phyloP scores from a whole-genome alignment of 73 alveolate genomes.

The Paramecium caudatum region DNA sequence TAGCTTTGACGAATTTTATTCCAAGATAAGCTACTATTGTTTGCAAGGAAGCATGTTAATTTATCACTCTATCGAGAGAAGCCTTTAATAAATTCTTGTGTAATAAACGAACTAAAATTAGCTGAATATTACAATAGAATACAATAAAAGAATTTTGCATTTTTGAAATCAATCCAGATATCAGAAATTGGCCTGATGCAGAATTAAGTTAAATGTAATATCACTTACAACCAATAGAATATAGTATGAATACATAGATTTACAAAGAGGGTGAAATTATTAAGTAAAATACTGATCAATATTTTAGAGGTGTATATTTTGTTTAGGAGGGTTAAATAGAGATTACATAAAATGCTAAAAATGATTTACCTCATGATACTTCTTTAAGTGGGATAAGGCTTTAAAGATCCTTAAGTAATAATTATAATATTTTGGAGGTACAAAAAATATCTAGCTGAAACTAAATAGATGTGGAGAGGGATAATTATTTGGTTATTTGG shows the following conservation, averaged over 20 bases:
- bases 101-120: neutral
- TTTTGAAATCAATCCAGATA: neutral
- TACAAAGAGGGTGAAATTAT: slow-evolving; percentile 37
- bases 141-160: slow-evolving; percentile 14
- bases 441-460: slow-evolving; percentile 22
- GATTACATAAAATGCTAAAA: neutral
- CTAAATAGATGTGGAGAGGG: slow-evolving; percentile 51
- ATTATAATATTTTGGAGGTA: neutral
- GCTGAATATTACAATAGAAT: slow-evolving; percentile 70
- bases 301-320: slow-evolving; percentile 60
- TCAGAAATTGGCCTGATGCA: slow-evolving; percentile 56
- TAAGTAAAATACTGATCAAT: neutral
- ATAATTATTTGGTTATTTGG: slow-evolving; percentile 52
- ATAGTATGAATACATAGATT: slow-evolving; percentile 22
- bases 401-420: slow-evolving; percentile 14
- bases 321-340: slow-evolving; percentile 45
- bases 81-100: slow-evolving; percentile 62
- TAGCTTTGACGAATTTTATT: slow-evolving; percentile 48
- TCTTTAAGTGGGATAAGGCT: neutral
- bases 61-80: slow-evolving; percentile 61
- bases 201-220: slow-evolving; percentile 61
- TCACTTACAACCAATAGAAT: slow-evolving; percentile 49
- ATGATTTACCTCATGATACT: neutral
- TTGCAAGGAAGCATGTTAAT: slow-evolving; percentile 31
- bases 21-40: slow-evolving; percentile 65